Evolutionary conservation across 2,329 filamentous ascomycete genomes (phyloP), one percentile per base, ranked within the genome.

Genomic region (Cytospora piceicola): DNA sequence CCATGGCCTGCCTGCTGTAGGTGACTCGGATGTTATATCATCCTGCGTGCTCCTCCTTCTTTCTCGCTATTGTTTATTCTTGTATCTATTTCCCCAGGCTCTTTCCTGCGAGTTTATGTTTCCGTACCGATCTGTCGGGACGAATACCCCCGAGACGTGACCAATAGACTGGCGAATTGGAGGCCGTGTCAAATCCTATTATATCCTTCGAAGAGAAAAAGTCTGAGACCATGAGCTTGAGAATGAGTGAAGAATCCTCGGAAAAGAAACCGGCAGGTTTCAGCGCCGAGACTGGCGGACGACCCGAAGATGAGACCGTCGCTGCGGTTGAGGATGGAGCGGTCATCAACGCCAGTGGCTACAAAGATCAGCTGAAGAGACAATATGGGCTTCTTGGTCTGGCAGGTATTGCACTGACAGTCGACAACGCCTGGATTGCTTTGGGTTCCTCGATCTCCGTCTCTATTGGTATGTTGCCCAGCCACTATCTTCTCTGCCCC

Each of bases 391-490:
- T 89, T 11, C 70, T 88, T 56, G 84, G 82, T 59, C 82, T 89
- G 52, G 85, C 85, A 60, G 86, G 85, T 29, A 79, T 86, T 55
- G 86, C 85, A 0, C 75, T 89, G 59, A 88, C 85, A 1, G 84
- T 88, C 29, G 87, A 88, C 73, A 89, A 88, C 71, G 86, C 87
- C 22, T 90, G 87, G 87, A 82, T 87, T 62, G 85, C 86, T 7
- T 77, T 89, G 66, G 87, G 86, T 62, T 87, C 87, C 15, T 87
- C 85, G 61, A 81, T 89, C 49, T 82, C 82, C 5, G 78, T 87
- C 56, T 81, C 80, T 6, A 81, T 85, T 49, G 74, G 78, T 81
- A 74, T 14, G 53, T 39, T 34, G 24, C 53, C 4, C 46, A 24
- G 24, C 34, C 15, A 56, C 11, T 22, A 30, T n/a, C 42, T 15